Conservation (phyloP, 352 stramenopile species). For the Phytophthora lateralis region DNA sequence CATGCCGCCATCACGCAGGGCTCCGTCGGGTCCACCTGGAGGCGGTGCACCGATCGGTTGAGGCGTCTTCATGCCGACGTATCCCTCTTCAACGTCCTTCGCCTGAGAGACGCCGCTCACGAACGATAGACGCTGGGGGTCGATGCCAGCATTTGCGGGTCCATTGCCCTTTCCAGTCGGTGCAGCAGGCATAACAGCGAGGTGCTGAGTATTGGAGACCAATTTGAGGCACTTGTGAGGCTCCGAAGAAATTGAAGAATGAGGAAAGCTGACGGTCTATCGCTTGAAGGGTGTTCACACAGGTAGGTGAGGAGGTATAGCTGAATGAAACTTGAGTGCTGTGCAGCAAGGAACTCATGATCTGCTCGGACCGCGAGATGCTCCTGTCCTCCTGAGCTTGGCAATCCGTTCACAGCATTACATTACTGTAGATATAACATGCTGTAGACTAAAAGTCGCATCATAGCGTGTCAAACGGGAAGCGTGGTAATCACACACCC, state of each 20-base stretch:
- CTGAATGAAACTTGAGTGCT: conserved; percentile 1
- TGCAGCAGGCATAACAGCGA: conserved; percentile 1
- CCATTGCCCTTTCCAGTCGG: neutral
- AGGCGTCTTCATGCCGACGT: conserved; percentile 26
- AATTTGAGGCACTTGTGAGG: neutral
- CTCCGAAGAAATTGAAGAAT: neutral
- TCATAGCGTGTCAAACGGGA: neutral
- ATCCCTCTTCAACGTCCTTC: conserved; percentile 27
- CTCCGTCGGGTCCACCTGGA: conserved; percentile 2
- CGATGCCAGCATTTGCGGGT: conserved; percentile 10
- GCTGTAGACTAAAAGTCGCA: too few relatives aligned
- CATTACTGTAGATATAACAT: too few relatives aligned
- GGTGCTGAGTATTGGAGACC: neutral
- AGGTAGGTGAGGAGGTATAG: neutral
- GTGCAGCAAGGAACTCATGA: conserved; percentile 8
- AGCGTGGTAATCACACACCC: conserved; percentile 2
- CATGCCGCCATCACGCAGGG: conserved; percentile 5
- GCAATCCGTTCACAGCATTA: too few relatives aligned
- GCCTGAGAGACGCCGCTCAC: conserved; percentile 27
- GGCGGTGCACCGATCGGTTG: neutral
- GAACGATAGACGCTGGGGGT: conserved; percentile 30
- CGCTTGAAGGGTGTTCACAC: neutral
- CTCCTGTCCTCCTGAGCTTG: neutral
- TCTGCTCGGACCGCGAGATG: conserved; percentile 3
- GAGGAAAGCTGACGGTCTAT: neutral